Conservation (phyloP, 768 basidiomycete genomes). For the Suillus subluteus region DNA sequence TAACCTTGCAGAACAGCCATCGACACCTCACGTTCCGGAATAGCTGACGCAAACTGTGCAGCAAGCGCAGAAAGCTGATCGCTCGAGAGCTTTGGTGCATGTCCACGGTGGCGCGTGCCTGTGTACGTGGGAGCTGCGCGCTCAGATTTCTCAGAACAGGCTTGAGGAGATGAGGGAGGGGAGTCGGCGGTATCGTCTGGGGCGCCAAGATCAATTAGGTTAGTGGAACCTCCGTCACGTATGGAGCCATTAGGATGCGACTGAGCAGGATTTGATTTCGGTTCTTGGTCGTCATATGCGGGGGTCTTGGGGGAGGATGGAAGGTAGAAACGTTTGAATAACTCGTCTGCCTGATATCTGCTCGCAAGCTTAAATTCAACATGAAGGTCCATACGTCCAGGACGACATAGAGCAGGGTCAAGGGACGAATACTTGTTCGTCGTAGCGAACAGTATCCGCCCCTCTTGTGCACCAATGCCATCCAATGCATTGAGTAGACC, state of each 20-base stretch:
- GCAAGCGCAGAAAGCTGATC: conserved; percentile 52
- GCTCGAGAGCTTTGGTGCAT: conserved; percentile 45
- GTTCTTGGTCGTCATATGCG: neutral
- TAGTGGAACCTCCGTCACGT: neutral
- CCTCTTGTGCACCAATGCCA: conserved; percentile 79
- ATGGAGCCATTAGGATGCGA: neutral
- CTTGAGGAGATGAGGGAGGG: neutral
- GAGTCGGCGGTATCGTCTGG: neutral
- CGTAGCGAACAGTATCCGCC: conserved; percentile 80
- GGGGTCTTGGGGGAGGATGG: conserved; percentile 30
- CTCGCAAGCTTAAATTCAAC: conserved; percentile 79
- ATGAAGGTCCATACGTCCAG: conserved; percentile 82
- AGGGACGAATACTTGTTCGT: conserved; percentile 74
- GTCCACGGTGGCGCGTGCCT: conserved; percentile 34
- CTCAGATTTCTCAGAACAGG: conserved; percentile 23
- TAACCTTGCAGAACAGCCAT: conserved; percentile 57
- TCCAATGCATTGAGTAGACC: conserved; percentile 82
- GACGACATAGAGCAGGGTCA: conserved; percentile 74
- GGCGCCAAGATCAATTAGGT: conserved; percentile 24
- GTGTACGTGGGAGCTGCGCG: conserved; percentile 11
- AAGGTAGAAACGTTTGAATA: conserved; percentile 72
- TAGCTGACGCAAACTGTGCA: conserved; percentile 51
- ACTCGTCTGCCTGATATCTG: conserved; percentile 62
- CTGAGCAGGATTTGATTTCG: neutral
- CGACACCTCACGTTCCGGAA: conserved; percentile 50